Conservation (phyloP, 2,329 filamentous ascomycete species). For the Pseudogymnoascus sp. region DNA sequence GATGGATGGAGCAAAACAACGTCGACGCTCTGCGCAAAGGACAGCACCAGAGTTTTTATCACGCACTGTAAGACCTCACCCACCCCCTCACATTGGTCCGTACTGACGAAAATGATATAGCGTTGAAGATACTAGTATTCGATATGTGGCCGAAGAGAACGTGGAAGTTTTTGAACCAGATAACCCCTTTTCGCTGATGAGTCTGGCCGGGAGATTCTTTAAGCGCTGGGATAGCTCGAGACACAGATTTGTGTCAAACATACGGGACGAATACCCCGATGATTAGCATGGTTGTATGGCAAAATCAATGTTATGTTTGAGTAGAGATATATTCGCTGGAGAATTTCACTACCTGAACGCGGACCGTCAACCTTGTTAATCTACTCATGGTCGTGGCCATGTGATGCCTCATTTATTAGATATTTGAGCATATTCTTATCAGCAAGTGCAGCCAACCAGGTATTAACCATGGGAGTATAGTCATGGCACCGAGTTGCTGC, state of each 20-base stretch:
- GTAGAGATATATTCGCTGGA: neutral
- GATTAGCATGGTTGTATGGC: conserved; percentile 44
- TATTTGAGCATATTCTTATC: conserved; percentile 54
- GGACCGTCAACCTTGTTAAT: neutral
- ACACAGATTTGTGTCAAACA: conserved; percentile 75
- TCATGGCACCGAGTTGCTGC: conserved; percentile 55
- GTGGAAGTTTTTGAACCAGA: conserved; percentile 53
- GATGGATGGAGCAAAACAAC: conserved; percentile 56
- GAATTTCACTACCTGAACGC: neutral
- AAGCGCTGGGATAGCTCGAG: conserved; percentile 67
- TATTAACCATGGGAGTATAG: conserved; percentile 60
- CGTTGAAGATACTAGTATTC: conserved; percentile 58
- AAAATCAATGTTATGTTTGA: neutral
- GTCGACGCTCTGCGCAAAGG: conserved; percentile 55
- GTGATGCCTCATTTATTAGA: conserved; percentile 22
- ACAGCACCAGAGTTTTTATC: conserved; percentile 69
- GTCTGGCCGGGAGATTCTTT: conserved; percentile 76
- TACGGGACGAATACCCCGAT: conserved; percentile 76
- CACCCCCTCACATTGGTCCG: conserved; percentile 9
- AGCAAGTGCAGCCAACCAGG: conserved; percentile 62
- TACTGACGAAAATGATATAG: conserved; percentile 35
- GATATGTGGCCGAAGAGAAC: conserved; percentile 77
- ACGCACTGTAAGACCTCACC: conserved; percentile 62
- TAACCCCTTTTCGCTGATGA: conserved; percentile 54
- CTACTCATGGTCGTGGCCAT: neutral